These are phyloP conservation scores for Diaporthe vexans DNA, from an alignment of 2,329 filamentous ascomycete genomes.

Conservation along the genomic window DNA sequence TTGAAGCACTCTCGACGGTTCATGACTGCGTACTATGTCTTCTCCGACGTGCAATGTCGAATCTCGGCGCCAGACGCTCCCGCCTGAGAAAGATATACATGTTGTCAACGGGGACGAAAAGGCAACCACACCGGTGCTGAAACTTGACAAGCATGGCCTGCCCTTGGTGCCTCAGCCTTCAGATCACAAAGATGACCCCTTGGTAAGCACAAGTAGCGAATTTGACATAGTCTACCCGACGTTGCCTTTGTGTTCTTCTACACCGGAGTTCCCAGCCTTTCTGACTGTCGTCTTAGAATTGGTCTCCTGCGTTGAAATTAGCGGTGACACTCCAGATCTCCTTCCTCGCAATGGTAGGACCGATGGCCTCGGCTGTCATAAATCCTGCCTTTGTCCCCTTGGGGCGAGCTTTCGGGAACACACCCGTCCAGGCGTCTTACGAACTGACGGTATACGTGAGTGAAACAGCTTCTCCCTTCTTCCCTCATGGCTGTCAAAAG, in stretches of 20 bases:
- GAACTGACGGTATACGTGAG: slow-evolving; percentile 47
- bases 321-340: slow-evolving; percentile 49
- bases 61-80: neutral
- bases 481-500: no score
- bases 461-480: neutral
- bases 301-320: slow-evolving; percentile 45
- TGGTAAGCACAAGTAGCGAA: slow-evolving; percentile 34
- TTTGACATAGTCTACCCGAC: neutral
- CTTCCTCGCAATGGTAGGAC: slow-evolving; percentile 50
- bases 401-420: slow-evolving; percentile 49
- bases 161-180: slow-evolving; percentile 46
- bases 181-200: slow-evolving; percentile 45
- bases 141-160: slow-evolving; percentile 45
- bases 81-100: neutral
- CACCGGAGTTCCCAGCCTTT: neutral
- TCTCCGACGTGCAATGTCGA: neutral
- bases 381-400: slow-evolving; percentile 52
- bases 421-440: slow-evolving; percentile 50
- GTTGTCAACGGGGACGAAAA: neutral
- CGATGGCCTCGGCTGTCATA: slow-evolving; percentile 47
- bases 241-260: neutral
- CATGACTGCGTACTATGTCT: neutral
- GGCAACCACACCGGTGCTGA: neutral
- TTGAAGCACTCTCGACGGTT: neutral
- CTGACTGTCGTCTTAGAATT: slow-evolving; percentile 43